Base-by-base conservation (phyloP, 768 basidiomycete genomes). In the Dictyophora rubrovolvata region DNA sequence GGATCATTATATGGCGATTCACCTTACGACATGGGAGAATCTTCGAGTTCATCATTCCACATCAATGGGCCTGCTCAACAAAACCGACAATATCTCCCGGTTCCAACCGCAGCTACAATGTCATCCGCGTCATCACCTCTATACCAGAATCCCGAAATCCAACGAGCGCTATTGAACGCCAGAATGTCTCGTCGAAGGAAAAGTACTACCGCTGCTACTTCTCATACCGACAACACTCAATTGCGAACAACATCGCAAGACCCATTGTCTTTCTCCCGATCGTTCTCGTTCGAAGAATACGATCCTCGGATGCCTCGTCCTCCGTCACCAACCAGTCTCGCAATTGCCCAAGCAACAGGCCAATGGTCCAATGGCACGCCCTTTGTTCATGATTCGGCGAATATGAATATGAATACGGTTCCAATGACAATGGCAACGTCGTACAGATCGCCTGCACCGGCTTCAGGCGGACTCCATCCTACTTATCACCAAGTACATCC, bases 251-350 rank as follows among this genome's bases (percentile, higher is more conserved):
- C 9, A 17, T 48, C 51, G 58, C 28, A 51, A 22, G 18, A 20
- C 9, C 11, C 28, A 28, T 28, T 34, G 33, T 42, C 21, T 14
- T 10, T 5, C n/a, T 56, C 55, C 14, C 22, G 54, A 28, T 21
- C 57, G 8, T 62, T 65, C 54, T 61, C 67, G 17, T 52, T 62
- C 48, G 70, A 70, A 50, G 69, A 70, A 46, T 72, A 71, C 62
- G 67, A 69, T 55, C 62, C 71, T 5, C 70, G 63, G 14, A 22
- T 64, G 16, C 63, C 68, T 12, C 70, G 69, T 4, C 57, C 74
- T 11, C 61, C 72, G 59, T 77, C 74, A 16, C 74, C 77, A 17
- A 76, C 78, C 8, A 77, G 80, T n/a, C 64, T 73, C 50, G 77
- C 73, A 22, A 77, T 75, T 33, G 77, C 78, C 42, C 69, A 70